Conservation (phyloP, 306 rosid genomes). For the Canavalia gladiata region DNA sequence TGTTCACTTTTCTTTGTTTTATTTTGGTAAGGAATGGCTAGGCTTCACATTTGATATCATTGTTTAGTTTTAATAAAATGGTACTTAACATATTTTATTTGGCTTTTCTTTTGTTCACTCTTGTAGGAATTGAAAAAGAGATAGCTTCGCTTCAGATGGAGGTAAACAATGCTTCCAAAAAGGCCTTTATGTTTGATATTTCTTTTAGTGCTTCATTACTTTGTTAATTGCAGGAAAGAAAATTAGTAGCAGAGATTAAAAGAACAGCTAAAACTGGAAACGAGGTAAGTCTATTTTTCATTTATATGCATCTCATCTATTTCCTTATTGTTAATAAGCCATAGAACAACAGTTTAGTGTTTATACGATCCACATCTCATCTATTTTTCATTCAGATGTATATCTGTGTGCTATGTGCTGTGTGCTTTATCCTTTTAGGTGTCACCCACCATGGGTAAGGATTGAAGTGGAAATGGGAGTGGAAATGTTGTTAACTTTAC, state of each 20-base stretch:
- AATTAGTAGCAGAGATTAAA: constrained; percentile 94
- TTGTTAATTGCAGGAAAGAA: constrained; percentile 76
- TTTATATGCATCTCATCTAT: constrained; percentile 5
- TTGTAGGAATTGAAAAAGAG: constrained; percentile 90
- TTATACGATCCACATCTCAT: no score
- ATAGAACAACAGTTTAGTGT: background rate
- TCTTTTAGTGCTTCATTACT: constrained; percentile 35
- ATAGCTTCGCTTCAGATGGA: constrained; percentile 91
- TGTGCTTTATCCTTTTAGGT: no score
- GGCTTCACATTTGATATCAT: constrained; percentile 8
- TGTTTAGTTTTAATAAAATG: constrained; percentile 13
- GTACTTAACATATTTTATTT: background rate
- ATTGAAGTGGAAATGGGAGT: no score
- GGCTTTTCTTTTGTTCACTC: constrained; percentile 13
- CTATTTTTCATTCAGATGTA: no score
- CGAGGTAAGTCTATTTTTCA: constrained; percentile 65
- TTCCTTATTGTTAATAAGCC: constrained; percentile 16
- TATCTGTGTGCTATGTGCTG: no score
- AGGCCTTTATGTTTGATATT: constrained; percentile 7
- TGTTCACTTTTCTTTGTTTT: background rate
- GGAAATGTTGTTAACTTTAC: no score
- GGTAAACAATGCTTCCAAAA: constrained; percentile 51
- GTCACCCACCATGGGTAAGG: no score
- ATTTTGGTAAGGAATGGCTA: background rate
- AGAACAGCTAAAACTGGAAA: constrained; percentile 91